Evolutionary conservation across 2,329 filamentous ascomycete genomes (phyloP).

Genomic region (Tolypocladium pustulatum): DNA sequence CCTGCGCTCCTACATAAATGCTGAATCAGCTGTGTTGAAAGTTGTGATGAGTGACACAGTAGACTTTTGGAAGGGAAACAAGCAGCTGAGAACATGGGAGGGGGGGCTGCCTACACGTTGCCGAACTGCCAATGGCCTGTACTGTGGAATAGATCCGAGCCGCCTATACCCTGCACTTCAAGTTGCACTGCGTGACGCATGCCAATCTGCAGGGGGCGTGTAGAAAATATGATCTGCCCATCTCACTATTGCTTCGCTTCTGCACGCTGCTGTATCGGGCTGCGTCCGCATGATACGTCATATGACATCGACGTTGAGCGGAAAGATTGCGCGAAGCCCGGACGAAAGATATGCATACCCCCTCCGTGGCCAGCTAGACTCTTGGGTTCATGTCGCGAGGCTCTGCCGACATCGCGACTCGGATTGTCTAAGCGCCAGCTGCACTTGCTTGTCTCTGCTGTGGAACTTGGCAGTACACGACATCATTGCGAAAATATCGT

Average conservation of each 20-base stretch:
- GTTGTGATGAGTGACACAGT: background rate
- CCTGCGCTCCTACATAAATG: background rate
- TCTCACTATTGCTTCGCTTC: background rate
- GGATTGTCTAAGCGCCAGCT: background rate
- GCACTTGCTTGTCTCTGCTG: background rate
- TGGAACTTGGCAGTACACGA: background rate
- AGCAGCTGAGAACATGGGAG: no score
- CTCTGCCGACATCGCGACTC: background rate
- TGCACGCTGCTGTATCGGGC: background rate
- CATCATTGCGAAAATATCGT: background rate
- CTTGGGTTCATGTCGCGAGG: background rate
- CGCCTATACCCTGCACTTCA: background rate
- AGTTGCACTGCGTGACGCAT: background rate
- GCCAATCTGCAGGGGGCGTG: background rate
- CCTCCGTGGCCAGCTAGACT: background rate
- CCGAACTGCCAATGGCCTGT: background rate
- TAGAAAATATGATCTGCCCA: background rate
- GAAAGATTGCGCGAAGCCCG: background rate
- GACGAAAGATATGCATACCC: background rate
- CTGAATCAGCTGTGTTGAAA: background rate
- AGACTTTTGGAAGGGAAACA: background rate
- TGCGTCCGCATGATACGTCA: background rate
- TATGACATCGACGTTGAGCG: background rate
- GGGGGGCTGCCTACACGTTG: background rate
- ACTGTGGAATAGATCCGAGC: background rate